Base-by-base conservation (phyloP, 169 alveolate species). In the Plasmodium inui region DNA sequence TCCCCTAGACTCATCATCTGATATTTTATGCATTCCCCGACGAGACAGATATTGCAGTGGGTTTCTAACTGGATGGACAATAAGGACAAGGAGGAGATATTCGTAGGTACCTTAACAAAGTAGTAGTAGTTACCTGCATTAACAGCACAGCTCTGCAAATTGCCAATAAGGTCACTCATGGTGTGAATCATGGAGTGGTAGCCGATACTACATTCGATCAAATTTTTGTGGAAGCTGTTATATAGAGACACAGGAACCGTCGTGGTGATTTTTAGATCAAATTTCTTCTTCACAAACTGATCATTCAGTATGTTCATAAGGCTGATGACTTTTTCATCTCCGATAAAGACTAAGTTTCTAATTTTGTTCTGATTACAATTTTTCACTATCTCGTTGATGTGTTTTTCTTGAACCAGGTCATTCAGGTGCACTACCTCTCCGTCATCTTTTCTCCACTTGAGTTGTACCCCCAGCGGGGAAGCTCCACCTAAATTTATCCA, bases 241-340 rank as follows among this genome's bases (percentile, higher is more conserved):
- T 84, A 84, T 44, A 71, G 22, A 26, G 92, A 84, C 8, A 71
- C 76, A n/a, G 92, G 92, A 14, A 84, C 76, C 2, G 92, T 26
- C n/a, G 55, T 39, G 19, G 55, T 39, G 19, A 84, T 84, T 72
- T 72, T 72, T 28, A 84, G 73, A 37, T 84, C 39, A 4, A 41
- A 22, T 26, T 46, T 74, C 26, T 44, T 72, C 26, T 84, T 84
- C 22, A 84, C 72, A 84, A 84, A 84, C 6, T 71, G 46, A 12
- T 84, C 92, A 72, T 84, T 84, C 22, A 84, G 61, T 19, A 84
- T 84, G 44, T 84, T 84, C 92, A 84, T 84, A 71, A 71, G 7
- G 5, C 78, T 46, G 46, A 84, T 41, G 10, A 84, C 92, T 28
- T 84, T 72, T 84, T 84, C 92, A 84, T 84, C 92, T 41, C 92